A percentile compares a stretch with the other conserved stretches of the same genome.
Conservation (phyloP, 2,329 filamentous ascomycete genomes). For the Stachybotrys elegans region DNA sequence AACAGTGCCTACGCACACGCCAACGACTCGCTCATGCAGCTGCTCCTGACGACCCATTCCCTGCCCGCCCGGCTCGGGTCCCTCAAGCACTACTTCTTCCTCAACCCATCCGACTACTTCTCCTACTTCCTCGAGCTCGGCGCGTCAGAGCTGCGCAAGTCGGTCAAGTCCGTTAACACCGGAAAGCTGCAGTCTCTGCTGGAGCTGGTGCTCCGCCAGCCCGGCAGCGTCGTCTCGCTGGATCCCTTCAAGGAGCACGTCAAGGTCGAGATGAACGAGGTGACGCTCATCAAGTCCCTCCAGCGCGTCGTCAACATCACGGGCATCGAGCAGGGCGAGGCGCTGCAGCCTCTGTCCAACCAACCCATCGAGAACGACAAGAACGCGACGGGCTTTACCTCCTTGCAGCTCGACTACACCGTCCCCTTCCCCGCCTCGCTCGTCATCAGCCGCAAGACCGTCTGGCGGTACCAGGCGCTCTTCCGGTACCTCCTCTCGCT, state of each 20-base stretch:
- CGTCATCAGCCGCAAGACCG: slow-evolving; percentile 91
- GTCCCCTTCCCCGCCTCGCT: slow-evolving; percentile 94
- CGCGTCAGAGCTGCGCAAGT: slow-evolving; percentile 83
- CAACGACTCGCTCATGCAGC: slow-evolving; percentile 85
- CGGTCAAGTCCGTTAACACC: slow-evolving; percentile 82
- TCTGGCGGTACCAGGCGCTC: slow-evolving; percentile 93
- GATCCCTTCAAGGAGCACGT: slow-evolving; percentile 99
- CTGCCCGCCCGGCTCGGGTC: slow-evolving; percentile 82
- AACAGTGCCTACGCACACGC: slow-evolving; percentile 92
- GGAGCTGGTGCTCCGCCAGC: slow-evolving; percentile 94
- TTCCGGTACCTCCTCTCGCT: slow-evolving; percentile 92
- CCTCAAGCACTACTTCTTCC: slow-evolving; percentile 98
- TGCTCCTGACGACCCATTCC: slow-evolving; percentile 88
- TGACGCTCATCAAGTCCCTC: slow-evolving; percentile 85
- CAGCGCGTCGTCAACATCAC: slow-evolving; percentile 97
- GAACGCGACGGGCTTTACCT: slow-evolving; percentile 84
- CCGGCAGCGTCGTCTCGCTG: slow-evolving; percentile 85
- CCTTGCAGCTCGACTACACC: slow-evolving; percentile 86
- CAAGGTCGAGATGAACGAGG: slow-evolving; percentile 94
- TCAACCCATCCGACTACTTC: slow-evolving; percentile 96
- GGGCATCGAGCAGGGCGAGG: slow-evolving; percentile 86
- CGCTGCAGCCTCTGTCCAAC: slow-evolving; percentile 66
- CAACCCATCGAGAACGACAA: slow-evolving; percentile 73
- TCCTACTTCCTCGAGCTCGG: slow-evolving; percentile 94
- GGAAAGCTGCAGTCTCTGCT: slow-evolving; percentile 90